These are phyloP conservation scores for Tubosaeta brunneosetosa DNA, from an alignment of 768 basidiomycete genomes.

Conservation along the genomic window DNA sequence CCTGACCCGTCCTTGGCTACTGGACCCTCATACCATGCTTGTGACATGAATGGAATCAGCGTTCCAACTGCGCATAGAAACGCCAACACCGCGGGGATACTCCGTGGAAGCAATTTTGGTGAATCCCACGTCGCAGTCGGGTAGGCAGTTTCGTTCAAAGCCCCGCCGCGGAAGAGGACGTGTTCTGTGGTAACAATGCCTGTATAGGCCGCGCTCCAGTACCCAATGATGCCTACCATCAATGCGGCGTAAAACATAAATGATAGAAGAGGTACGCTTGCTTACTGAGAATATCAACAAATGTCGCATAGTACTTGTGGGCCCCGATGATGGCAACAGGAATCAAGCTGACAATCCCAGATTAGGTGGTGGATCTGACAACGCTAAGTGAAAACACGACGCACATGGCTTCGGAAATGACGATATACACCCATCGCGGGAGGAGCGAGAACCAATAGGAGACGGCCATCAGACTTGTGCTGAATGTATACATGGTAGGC, in stretches of 20 bases:
- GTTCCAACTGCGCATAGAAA: conserved; percentile 37
- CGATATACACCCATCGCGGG: conserved; percentile 45
- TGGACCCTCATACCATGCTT: conserved; percentile 49
- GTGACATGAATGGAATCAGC: conserved; percentile 46
- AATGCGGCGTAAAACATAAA: conserved; percentile 2
- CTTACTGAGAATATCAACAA: conserved; percentile 40
- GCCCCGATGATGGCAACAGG: conserved; percentile 48
- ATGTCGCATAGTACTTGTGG: conserved; percentile 39
- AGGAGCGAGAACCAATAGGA: conserved; percentile 31
- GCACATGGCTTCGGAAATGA: conserved; percentile 43
- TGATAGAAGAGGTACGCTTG: not conserved
- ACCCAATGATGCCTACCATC: conserved; percentile 39
- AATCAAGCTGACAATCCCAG: conserved; percentile 32
- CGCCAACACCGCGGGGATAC: conserved; percentile 39
- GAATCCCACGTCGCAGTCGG: conserved; percentile 35
- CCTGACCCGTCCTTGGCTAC: conserved; percentile 42
- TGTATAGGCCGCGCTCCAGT: conserved; percentile 38
- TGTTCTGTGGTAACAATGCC: conserved; percentile 42
- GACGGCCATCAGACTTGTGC: conserved; percentile 42
- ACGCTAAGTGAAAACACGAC: conserved; percentile 7
- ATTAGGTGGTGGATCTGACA: not conserved
- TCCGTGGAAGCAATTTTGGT: conserved; percentile 35
- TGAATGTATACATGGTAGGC: conserved; percentile 55
- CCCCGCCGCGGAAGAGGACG: conserved; percentile 37
- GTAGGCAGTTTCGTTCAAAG: conserved; percentile 33